Base-by-base conservation (phyloP, 1,284 basidiomycete genomes). In the Vanrija pseudolonga region DNA sequence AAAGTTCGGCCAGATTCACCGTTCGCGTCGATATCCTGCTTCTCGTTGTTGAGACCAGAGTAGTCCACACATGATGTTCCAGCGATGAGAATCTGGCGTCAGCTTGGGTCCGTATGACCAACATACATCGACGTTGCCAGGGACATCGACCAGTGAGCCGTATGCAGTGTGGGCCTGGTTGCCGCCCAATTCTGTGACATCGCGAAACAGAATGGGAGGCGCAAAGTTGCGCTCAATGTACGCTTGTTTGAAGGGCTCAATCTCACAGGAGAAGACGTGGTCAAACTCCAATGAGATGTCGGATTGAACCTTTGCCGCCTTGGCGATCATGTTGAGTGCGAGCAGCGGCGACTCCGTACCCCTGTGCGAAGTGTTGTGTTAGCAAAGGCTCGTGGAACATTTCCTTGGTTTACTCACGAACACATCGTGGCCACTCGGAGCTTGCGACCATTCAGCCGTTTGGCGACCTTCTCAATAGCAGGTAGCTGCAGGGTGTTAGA, bases 21-120 rank as follows among this genome's bases (percentile, higher is more conserved):
- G 57, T 87, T 85, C 12, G 81, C 88, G 46, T 90, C 85, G 39
- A 95, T 89, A 45, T 84, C 87, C 73, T 97, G 91, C 73, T 92
- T 92, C 71, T 89, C 84, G 66, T 90, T 95, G 76, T 97, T 97
- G 51, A 97, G 82, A 65, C 89, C 90, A 15, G 94, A 97, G 67
- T 95, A 97, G 73, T 97, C 94, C 62, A 97, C 93, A 63, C 93
- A 97, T 7, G 91, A 95, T 0, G 93, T 97, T 19, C 93, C 93
- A 1, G 93, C 93, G 51, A 97, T 83, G 18, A 94, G 81, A 39
- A 94, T 77, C 72, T 69, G 48, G 14, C 4, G 40, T 61, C 44
- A 62, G 52, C 45, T 4, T 20, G n/a, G 39, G 2, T 12, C 19
- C 28, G 18, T 15, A 24, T 14, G 17, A 12, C 2, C 18, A 2